Percentiles rank a stretch among this genome's conserved stretches.
Conservation (phyloP, 1,284 basidiomycete species). For the Naganishia liquefaciens region DNA sequence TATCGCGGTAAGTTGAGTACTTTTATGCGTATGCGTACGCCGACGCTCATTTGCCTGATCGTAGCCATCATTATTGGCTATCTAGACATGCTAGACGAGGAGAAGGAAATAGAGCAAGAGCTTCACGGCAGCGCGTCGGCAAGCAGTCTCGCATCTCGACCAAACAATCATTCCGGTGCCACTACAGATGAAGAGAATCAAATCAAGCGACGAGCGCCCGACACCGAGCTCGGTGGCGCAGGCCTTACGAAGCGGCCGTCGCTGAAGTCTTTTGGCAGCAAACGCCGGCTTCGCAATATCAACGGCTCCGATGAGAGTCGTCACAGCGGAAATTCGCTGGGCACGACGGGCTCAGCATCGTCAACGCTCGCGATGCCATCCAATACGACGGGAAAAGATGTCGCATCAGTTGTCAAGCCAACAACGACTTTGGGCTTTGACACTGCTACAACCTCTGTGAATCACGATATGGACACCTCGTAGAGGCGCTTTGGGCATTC, state of each 20-base stretch:
- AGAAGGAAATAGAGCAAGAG: constrained; percentile 47
- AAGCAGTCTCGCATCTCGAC: neutral
- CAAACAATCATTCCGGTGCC: constrained; percentile 13
- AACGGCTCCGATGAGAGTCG: constrained; percentile 21
- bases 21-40: too few relatives aligned
- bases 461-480: constrained; percentile 23
- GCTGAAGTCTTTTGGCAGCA: constrained; percentile 42
- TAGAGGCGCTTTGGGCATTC: neutral
- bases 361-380: neutral
- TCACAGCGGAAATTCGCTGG: neutral
- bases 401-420: too few relatives aligned
- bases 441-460: neutral
- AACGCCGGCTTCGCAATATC: constrained; percentile 16
- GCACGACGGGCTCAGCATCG: neutral
- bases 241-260: constrained; percentile 48
- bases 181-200: constrained; percentile 47
- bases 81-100: constrained; percentile 73
- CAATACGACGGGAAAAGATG: neutral
- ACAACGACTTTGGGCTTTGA: neutral
- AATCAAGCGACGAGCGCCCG: constrained; percentile 46
- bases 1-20: constrained; percentile 59
- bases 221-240: constrained; percentile 44
- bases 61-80: constrained; percentile 75
- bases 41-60: neutral
- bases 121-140: constrained; percentile 10